Evolutionary conservation across 2,329 filamentous ascomycete species (phyloP).

Genomic region (Mycosphaerella sp.): DNA sequence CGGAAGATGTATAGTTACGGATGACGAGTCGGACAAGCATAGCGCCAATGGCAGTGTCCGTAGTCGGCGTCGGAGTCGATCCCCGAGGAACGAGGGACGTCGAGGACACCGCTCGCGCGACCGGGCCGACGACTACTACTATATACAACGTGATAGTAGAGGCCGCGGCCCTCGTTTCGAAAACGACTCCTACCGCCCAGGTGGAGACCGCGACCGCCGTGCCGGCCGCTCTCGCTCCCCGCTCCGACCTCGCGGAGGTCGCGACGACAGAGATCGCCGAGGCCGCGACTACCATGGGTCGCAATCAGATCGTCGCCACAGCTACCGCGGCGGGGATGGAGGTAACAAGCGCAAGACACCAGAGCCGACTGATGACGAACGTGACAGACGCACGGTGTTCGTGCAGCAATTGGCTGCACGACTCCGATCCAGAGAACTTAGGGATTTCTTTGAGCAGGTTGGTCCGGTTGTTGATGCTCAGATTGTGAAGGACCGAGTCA

Average conservation of each 20-base stretch:
- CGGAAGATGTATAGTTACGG: constrained; percentile 17
- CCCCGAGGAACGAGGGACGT: constrained; percentile 22
- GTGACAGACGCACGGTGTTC: constrained; percentile 93
- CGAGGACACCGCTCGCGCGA: constrained; percentile 25
- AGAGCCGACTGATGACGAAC: constrained; percentile 85
- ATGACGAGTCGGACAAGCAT: constrained; percentile 31
- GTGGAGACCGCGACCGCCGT: constrained; percentile 43
- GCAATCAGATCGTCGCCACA: constrained; percentile 39
- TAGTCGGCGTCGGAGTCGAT: constrained; percentile 27
- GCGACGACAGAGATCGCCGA: constrained; percentile 61
- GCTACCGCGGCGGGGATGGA: constrained; percentile 38
- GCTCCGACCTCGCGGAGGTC: constrained; percentile 36
- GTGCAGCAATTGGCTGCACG: constrained; percentile 96
- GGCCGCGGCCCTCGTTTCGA: constrained; percentile 27
- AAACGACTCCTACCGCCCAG: constrained; percentile 35
- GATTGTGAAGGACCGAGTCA: constrained; percentile 97
- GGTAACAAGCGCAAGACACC: constrained; percentile 43
- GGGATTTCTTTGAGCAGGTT: constrained; percentile 85
- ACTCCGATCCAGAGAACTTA: constrained; percentile 83
- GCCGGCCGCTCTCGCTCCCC: constrained; percentile 58
- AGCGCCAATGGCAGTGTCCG: constrained; percentile 36
- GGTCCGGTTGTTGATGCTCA: constrained; percentile 94
- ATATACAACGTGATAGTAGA: constrained; percentile 34
- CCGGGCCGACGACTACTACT: constrained; percentile 30
- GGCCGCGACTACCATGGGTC: constrained; percentile 52